A percentile compares a stretch with the other conserved stretches of the same genome.
Evolutionary conservation across 345 rosid species (phyloP).

Genomic region (Angophora floribunda): DNA sequence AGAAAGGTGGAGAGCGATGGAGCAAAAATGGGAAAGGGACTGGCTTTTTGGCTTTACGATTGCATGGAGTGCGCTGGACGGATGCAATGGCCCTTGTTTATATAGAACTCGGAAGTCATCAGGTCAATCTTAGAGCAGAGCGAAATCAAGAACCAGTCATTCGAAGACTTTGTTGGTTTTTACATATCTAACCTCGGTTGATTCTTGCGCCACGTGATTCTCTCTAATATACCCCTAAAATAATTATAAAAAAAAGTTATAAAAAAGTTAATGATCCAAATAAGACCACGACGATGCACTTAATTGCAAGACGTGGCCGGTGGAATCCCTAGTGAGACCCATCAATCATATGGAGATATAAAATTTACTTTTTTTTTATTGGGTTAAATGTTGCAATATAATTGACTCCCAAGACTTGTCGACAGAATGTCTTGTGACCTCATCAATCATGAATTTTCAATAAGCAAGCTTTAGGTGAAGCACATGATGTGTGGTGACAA

Average conservation of each 20-base stretch:
- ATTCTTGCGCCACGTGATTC: not conserved
- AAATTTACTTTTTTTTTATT: not conserved
- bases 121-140: not conserved
- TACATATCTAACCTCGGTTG: not conserved
- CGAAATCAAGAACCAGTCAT: not conserved
- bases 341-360: not conserved
- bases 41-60: not conserved
- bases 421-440: accelerated
- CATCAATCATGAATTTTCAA: not conserved
- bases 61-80: not conserved
- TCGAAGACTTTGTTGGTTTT: not conserved
- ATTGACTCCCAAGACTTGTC: not conserved
- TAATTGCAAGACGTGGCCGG: not conserved
- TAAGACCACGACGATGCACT: not conserved
- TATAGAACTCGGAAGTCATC: not conserved
- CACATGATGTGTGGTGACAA: not conserved
- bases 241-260: no score
- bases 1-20: not conserved
- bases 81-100: not conserved
- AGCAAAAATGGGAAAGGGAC: not conserved
- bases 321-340: not conserved
- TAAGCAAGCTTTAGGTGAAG: not conserved
- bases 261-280: not conserved
- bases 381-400: accelerated
- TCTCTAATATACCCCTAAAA: not conserved